A percentile compares a stretch with the other conserved stretches of the same genome.
Evolutionary conservation across 345 rosid species (phyloP).

Genomic region (Eucalyptus microcorys): DNA sequence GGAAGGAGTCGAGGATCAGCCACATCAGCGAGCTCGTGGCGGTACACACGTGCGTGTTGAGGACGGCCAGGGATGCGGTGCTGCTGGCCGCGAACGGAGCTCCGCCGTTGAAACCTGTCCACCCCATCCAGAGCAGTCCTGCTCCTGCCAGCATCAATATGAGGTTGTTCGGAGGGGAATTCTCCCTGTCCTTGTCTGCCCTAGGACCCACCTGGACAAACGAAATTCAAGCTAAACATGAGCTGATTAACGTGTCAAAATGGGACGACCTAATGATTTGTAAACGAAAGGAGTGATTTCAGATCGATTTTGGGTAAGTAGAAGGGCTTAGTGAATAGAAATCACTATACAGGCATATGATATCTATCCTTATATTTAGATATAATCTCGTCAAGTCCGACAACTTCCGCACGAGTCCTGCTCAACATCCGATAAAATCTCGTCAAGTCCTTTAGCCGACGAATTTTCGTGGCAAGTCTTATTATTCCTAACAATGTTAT

Average conservation of each 20-base stretch:
- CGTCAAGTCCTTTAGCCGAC: background rate
- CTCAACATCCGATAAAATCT: background rate
- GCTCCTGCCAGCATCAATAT: conserved; percentile 42
- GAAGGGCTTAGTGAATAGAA: background rate
- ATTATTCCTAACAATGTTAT: background rate
- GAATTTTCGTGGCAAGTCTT: background rate
- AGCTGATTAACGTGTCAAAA: background rate
- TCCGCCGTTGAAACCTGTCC: conserved; percentile 56
- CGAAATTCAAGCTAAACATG: background rate
- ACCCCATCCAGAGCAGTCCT: conserved; percentile 53
- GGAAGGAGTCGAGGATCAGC: conserved; percentile 20
- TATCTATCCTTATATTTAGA: background rate
- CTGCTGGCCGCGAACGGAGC: conserved; percentile 19
- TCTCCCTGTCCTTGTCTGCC: conserved; percentile 23
- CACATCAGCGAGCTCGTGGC: conserved; percentile 33
- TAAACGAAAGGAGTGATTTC: background rate
- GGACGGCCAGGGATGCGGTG: conserved; percentile 27
- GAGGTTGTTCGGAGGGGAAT: conserved; percentile 30
- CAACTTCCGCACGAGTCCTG: accelerated
- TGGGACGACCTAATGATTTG: background rate
- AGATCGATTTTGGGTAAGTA: background rate
- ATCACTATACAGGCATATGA: background rate
- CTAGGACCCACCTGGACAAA: conserved; percentile 33
- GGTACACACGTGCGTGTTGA: conserved; percentile 43
- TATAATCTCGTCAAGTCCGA: background rate